Evolutionary conservation across 2,329 filamentous ascomycete genomes (phyloP).

Genomic region (Capronia coronata): DNA sequence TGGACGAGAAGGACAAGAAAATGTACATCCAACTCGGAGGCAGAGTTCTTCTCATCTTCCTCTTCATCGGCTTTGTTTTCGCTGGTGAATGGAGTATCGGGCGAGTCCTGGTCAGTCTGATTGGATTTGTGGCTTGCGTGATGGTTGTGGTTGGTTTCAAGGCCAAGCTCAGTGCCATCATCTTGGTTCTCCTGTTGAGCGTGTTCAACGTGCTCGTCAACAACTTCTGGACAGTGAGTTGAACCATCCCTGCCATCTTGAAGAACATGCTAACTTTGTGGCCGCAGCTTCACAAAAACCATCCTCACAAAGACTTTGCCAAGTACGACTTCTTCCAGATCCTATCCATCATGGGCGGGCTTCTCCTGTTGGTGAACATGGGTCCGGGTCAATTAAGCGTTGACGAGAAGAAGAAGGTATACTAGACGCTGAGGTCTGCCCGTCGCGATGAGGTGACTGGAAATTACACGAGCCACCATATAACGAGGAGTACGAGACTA

Average conservation of each 20-base stretch:
- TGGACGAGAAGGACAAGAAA: constrained; percentile 99
- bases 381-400: constrained; percentile 95
- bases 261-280: constrained; percentile 16
- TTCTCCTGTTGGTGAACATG: constrained; percentile 96
- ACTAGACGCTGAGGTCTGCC: constrained; percentile 48
- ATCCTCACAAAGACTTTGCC: constrained; percentile 99
- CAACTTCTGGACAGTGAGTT: constrained; percentile 98
- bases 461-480: constrained; percentile 4
- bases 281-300: constrained; percentile 80
- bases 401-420: constrained; percentile 99
- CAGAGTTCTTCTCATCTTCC: constrained; percentile 90
- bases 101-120: constrained; percentile 72
- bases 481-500: constrained; percentile 23
- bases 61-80: constrained; percentile 95
- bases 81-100: constrained; percentile 87
- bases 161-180: constrained; percentile 96
- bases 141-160: constrained; percentile 99
- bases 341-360: constrained; percentile 89
- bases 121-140: constrained; percentile 85
- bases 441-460: background rate
- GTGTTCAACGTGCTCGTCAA: constrained; percentile 96
- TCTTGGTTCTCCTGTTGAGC: constrained; percentile 90
- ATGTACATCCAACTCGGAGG: constrained; percentile 99
- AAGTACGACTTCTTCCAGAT: constrained; percentile 99
- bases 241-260: constrained; percentile 5